phyloP scores from a whole-genome alignment of 345 rosid genomes.

The Gossypium arboreum region DNA sequence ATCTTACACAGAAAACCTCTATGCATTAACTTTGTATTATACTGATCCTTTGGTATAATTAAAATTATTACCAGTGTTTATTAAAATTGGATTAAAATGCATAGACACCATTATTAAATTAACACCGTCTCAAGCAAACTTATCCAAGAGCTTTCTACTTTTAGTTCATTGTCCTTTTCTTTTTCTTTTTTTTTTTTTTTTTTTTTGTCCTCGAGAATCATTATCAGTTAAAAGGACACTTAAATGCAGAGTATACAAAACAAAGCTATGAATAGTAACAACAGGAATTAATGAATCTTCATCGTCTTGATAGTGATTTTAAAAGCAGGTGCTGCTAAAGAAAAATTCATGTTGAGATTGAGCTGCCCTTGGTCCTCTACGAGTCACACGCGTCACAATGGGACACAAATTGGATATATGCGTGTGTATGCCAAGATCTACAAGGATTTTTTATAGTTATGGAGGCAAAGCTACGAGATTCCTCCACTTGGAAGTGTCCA shows the following conservation, averaged over 20 bases:
- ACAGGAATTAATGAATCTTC: neutral
- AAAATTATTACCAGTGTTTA: no score
- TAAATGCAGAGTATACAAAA: neutral
- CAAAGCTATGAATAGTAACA: neutral
- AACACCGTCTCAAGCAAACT: neutral
- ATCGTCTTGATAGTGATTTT: constrained; percentile 10
- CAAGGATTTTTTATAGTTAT: neutral
- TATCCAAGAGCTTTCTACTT: constrained; percentile 9
- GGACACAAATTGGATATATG: neutral
- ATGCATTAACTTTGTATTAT: no score
- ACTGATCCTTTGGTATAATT: no score
- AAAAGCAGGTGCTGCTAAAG: neutral
- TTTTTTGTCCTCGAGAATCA: constrained; percentile 9
- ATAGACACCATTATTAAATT: constrained; percentile 2
- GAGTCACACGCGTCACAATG: constrained; percentile 3
- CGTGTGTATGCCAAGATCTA: constrained; percentile 18
- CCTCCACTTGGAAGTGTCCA: constrained; percentile 19
- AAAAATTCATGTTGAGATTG: constrained; percentile 8
- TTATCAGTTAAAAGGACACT: constrained; percentile 19
- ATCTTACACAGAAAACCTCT: no score
- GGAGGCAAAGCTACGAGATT: constrained; percentile 8
- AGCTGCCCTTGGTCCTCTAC: constrained; percentile 8
- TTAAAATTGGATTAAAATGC: no score
- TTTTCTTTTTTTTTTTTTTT: no score
- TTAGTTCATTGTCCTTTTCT: neutral